Evolutionary conservation across 2,329 filamentous ascomycete genomes (phyloP).

Genomic region (Alternaria longipes): DNA sequence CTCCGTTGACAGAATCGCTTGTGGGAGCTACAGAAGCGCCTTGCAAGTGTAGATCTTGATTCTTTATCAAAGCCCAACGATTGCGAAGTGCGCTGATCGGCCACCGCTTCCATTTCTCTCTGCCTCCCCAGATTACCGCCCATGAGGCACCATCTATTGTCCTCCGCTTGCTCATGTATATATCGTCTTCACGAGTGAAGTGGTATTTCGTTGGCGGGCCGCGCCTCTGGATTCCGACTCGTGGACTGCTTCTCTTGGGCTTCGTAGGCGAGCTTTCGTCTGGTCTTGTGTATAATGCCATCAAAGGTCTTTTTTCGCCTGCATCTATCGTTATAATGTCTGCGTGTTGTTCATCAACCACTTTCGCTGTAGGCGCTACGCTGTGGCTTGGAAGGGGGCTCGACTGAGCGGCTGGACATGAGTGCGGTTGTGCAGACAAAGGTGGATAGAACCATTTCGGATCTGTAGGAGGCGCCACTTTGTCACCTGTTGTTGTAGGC

Average conservation of each 20-base stretch:
- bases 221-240: conserved; percentile 22
- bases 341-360: background rate
- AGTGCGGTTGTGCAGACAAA: conserved; percentile 17
- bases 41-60: conserved; percentile 17
- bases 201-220: conserved; percentile 17
- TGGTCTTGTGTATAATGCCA: background rate
- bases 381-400: conserved; percentile 16
- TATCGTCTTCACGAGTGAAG: conserved; percentile 47
- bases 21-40: background rate
- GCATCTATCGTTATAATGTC: background rate
- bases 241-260: conserved; percentile 22
- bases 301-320: background rate
- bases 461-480: conserved; percentile 35
- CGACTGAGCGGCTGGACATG: conserved; percentile 13
- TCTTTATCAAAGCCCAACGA: conserved; percentile 30
- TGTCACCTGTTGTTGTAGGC: conserved; percentile 15
- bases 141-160: conserved; percentile 38
- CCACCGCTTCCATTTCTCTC: conserved; percentile 33
- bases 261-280: background rate
- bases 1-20: background rate
- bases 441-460: conserved; percentile 42
- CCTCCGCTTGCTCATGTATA: conserved; percentile 47
- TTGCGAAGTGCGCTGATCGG: conserved; percentile 20
- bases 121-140: conserved; percentile 31
- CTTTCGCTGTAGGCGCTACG: background rate